Conservation (phyloP, 108 stramenopile genomes). For the Seminavis robusta region DNA sequence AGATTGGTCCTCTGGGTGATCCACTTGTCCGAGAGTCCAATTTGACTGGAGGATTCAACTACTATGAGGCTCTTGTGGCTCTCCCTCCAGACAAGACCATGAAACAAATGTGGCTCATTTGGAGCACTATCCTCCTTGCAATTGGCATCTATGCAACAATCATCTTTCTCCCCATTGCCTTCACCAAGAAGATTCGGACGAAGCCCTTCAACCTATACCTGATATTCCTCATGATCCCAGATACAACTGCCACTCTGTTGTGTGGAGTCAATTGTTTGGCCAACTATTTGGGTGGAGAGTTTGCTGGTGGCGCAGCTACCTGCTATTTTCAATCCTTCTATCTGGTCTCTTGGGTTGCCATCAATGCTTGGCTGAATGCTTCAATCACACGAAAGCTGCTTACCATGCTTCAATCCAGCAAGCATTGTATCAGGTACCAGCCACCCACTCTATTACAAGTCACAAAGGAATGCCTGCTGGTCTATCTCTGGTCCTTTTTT, state of each 20-base stretch:
- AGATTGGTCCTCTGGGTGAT: no score
- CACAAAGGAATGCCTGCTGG: not conserved
- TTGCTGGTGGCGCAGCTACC: no score
- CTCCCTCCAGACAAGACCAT: no score
- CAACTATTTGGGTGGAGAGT: no score
- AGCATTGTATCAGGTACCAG: not conserved
- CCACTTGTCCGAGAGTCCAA: no score
- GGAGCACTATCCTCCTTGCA: no score
- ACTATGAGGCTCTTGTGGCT: no score
- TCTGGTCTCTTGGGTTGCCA: constrained; percentile 9
- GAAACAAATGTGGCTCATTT: no score
- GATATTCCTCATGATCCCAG: constrained; percentile 10
- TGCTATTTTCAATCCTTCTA: constrained; percentile 10
- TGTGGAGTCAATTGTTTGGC: constrained; percentile 7
- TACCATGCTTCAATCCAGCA: constrained; percentile 1
- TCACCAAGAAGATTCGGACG: not conserved
- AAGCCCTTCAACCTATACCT: constrained; percentile 19
- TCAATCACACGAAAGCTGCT: not conserved
- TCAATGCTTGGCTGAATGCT: constrained; percentile 12
- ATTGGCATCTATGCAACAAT: no score
- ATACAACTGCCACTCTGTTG: constrained; percentile 1
- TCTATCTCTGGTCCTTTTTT: not conserved
- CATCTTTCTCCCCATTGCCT: constrained; percentile 8
- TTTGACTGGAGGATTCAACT: no score
- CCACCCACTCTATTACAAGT: not conserved